A percentile compares a stretch with the other conserved stretches of the same genome.
phyloP scores from a whole-genome alignment of 331 rosid genomes.

The Phaseolus coccineus region DNA sequence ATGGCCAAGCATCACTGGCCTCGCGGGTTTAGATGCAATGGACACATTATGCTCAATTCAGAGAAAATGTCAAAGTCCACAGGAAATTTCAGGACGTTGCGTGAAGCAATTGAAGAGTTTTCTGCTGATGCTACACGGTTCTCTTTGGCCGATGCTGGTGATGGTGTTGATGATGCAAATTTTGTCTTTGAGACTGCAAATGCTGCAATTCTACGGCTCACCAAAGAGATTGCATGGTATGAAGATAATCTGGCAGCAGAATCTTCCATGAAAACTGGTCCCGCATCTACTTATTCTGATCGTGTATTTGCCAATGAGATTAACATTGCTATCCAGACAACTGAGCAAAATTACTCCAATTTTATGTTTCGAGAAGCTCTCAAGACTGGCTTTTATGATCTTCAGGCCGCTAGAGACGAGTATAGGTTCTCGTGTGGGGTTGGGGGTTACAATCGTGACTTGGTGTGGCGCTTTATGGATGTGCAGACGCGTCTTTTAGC shows the following conservation, averaged over 20 bases:
- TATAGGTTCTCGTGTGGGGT: slow-evolving; percentile 85
- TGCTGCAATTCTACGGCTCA: slow-evolving; percentile 86
- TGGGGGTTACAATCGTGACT: slow-evolving; percentile 76
- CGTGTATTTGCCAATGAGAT: slow-evolving; percentile 89
- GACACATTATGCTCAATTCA: slow-evolving; percentile 89
- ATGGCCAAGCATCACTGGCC: slow-evolving; percentile 83
- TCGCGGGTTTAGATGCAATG: slow-evolving; percentile 88
- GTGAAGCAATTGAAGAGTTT: slow-evolving; percentile 88
- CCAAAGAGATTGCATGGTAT: slow-evolving; percentile 90
- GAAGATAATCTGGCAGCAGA: slow-evolving; percentile 80
- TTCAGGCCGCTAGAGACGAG: slow-evolving; percentile 93
- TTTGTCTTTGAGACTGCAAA: slow-evolving; percentile 91
- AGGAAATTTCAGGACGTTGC: slow-evolving; percentile 87
- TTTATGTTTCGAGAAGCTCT: slow-evolving; percentile 92
- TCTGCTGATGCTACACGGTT: slow-evolving; percentile 94
- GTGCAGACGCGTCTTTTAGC: slow-evolving; percentile 89
- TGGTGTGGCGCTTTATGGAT: slow-evolving; percentile 86
- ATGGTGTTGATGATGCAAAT: slow-evolving; percentile 97
- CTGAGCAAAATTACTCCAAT: slow-evolving; percentile 75
- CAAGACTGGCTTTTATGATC: slow-evolving; percentile 89
- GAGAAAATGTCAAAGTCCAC: slow-evolving; percentile 95
- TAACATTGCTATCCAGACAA: slow-evolving; percentile 75
- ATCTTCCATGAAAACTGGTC: slow-evolving; percentile 78
- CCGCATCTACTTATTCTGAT: slow-evolving; percentile 86
- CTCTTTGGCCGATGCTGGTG: slow-evolving; percentile 97